Base-by-base conservation (phyloP, 2,329 filamentous ascomycete genomes). In the Curvularia spicifera region DNA sequence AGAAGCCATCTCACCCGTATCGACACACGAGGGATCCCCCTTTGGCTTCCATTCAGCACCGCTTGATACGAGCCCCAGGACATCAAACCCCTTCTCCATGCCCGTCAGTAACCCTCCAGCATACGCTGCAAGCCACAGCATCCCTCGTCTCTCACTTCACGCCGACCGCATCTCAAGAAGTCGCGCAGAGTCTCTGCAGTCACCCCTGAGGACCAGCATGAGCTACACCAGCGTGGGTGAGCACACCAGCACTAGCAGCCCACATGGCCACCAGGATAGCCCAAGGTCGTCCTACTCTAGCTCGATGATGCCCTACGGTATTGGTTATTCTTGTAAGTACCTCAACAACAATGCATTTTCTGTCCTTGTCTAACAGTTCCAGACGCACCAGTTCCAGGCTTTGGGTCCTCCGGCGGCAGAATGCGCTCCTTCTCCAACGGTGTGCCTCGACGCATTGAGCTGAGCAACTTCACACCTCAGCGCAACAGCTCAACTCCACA, bases 171-270 rank as follows among this genome's bases (percentile, higher is more conserved):
- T 80, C 24, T 66, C 67, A 45, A 72, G 80, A 49, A 74, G 73
- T 22, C 70, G 77, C 31, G 78, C 76, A 31, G 80, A 82, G 58
- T 75, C 78, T 5, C 68, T 79, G 3, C 76, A 76, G 31, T 81
- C 80, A 12, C 79, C 80, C 2, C 68, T 82, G 13, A 72, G 80
- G 53, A 76, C 78, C 7, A 82, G 79, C 70, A 78, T 81, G 71
- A 81, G 79, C 33, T 82, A 82, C 61, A 76, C 66, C 24, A 65
- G 70, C 40, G 71, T 68, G 12, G 61, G 61, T 51, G 72, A 75
- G 26, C 60, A 59, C 43, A 69, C 67, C 37, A 64, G 66, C 39
- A 68, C 68, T 1, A 50, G 65, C 43, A 72, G 71, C 52, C 63
- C 70, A 2, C 57, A 54, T 35, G 64, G 50, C 54, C 71, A 72